Evolutionary conservation across 768 basidiomycete species (phyloP), one percentile per base, ranked within the genome.

Genomic region (Mycena leptocephala): DNA sequence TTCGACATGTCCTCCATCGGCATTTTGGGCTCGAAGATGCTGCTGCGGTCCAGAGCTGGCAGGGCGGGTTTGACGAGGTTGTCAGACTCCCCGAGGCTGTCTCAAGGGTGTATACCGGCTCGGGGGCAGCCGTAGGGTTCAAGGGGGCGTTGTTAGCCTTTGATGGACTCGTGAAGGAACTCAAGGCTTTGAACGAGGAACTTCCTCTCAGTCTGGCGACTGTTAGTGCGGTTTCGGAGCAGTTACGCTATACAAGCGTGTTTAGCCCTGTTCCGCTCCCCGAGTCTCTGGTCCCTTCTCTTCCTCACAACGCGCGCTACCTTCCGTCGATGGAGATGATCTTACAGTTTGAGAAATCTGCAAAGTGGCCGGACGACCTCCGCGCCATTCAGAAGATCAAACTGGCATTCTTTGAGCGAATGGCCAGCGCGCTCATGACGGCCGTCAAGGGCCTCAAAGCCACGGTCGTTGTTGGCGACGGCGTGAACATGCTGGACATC

Each of bases 281-380:
- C 8, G 22, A 84, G 1, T 88, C 90, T 7, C 84, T 92, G 24
- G 87, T 88, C 8, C 82, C 90, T 6, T 83, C 86, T 3, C 84
- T 95, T 7, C 93, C 93, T 0, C 79, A 85, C 1, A 91, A 91
- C 67, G 92, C 95, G 13, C 90, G 91, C 13, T 95, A 94, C 81
- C 82, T 94, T 16, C 91, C 93, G 0, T 89, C 91, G 3, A 94
- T 97, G 77, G 91, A 95, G 18, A 86, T 97, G 61, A 83, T 97
- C 28, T 84, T 99, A 37, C 95, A 97, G 83, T 98, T 99, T 80
- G 98, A 99, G 82, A 95, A 94, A 76, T 98, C 97, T 0, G 93
- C 94, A 0, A 91, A 92, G 76, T 99, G 98, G 98, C 98, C 98
- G 0, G 97, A 99, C 80, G 97, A 99, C 78, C 89, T 99, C 5